Conservation (phyloP, 805 yeast species). For the Saccharomyces eubayanus region DNA sequence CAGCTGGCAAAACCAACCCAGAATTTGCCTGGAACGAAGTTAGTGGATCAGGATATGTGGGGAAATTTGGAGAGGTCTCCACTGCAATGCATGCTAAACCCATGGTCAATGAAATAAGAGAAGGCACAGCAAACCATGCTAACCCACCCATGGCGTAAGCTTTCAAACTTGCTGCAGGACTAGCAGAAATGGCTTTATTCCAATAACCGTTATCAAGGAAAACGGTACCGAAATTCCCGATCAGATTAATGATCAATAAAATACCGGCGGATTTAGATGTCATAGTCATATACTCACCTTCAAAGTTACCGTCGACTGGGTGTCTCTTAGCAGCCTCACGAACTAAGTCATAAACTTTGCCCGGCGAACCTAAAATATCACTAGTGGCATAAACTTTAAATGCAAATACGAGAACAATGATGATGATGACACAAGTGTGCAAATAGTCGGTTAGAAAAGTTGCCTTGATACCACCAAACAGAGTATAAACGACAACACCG, state of each 20-base stretch:
- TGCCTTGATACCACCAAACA: conserved; percentile 77
- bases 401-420: conserved; percentile 72
- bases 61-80: conserved; percentile 63
- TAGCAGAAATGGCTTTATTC: conserved; percentile 81
- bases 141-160: conserved; percentile 85
- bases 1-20: conserved; percentile 61
- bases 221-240: conserved; percentile 86
- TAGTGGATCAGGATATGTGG: conserved; percentile 66
- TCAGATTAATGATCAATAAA: conserved; percentile 78
- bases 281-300: conserved; percentile 85
- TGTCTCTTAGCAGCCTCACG: conserved; percentile 47
- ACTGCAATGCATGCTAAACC: conserved; percentile 77
- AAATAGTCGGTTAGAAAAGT: conserved; percentile 72
- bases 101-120: conserved; percentile 72
- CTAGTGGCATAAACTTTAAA: conserved; percentile 72
- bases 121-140: conserved; percentile 88
- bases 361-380: conserved; percentile 70
- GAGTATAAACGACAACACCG: conserved; percentile 65
- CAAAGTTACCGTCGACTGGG: conserved; percentile 74
- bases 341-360: conserved; percentile 65
- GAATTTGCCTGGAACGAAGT: conserved; percentile 62
- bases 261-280: conserved; percentile 79
- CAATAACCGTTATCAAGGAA: conserved; percentile 82
- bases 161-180: conserved; percentile 76
- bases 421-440: conserved; percentile 74